Evolutionary conservation across 371 early-diverging fungal species (phyloP).

Genomic region (Phascolomyces articulosus): DNA sequence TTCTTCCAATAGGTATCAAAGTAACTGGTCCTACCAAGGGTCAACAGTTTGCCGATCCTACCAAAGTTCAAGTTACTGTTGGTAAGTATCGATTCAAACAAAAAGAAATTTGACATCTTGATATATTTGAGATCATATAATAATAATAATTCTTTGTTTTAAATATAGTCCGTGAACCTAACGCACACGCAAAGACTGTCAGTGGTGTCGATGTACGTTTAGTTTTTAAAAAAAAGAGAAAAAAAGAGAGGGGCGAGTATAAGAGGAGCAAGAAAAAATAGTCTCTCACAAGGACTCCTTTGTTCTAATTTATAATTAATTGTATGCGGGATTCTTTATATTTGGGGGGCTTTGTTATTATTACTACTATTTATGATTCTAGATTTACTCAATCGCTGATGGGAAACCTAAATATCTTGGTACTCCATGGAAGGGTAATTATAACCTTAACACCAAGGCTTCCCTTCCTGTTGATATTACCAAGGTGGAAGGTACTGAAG

Average conservation of each 20-base stretch:
- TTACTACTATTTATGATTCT: too few species aligned
- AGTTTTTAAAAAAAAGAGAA: neutral
- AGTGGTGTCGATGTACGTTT: slow-evolving; percentile 25
- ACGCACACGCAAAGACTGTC: slow-evolving; percentile 17
- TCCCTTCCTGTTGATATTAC: slow-evolving; percentile 11
- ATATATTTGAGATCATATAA: too few species aligned
- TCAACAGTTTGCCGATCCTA: slow-evolving; percentile 22
- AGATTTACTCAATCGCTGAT: slow-evolving; percentile 18
- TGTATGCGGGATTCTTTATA: too few species aligned
- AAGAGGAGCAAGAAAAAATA: neutral
- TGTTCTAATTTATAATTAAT: neutral
- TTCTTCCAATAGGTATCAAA: slow-evolving; percentile 10
- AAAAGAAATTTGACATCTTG: neutral
- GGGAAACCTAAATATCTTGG: slow-evolving; percentile 24
- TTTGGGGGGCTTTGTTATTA: too few species aligned
- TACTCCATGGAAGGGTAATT: slow-evolving; percentile 17
- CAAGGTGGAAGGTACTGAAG: slow-evolving; percentile 1
- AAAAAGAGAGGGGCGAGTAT: neutral
- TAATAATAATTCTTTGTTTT: too few species aligned
- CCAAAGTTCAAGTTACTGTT: slow-evolving; percentile 21
- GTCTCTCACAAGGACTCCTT: too few species aligned
- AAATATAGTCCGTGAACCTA: slow-evolving; percentile 18
- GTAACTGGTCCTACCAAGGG: slow-evolving; percentile 23
- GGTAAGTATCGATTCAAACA: slow-evolving; percentile 19
- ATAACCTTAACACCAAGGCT: slow-evolving; percentile 22